Base-by-base conservation (phyloP, 352 stramenopile genomes). In the Paralagenidium karlingii region DNA sequence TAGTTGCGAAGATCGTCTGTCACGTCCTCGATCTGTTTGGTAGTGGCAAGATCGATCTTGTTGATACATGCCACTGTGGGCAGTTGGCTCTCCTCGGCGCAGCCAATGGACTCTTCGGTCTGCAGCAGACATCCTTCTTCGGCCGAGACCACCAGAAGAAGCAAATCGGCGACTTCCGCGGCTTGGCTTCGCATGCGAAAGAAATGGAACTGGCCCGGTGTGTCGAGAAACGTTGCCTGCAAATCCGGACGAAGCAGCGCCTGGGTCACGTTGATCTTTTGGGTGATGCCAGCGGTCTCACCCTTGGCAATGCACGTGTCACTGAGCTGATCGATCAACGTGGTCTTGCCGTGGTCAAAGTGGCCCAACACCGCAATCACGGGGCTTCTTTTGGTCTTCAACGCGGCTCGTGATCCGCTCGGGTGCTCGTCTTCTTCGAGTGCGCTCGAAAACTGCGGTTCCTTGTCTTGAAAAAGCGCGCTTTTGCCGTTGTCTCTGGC, bases 331-430 rank as follows among this genome's bases (percentile, higher is more conserved):
- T 99, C 96, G 34, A 99, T 80, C 10, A 99, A 64, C n/a, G 93
- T 98, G 9, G 96, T 99, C 61, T 99, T 99, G 50, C 96, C 96
- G 64, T 99, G 96, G 71, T 99, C 96, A 18, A 99, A 96, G 58
- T 99, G 96, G 26, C 96, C 96, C 95, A 99, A 99, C 27, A 99
- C 96, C 8, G 94, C 97, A 24, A 99, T 94, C 34, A 99, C 94
- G 5, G 96, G 96, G 15, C 93, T 64, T 20, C 95, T 68, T 27
- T 68, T 51, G 32, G 74, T 31, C 33, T 94, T 53, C 32, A 41
- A 45, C 20, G 73, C 34, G 4, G 60, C 63, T 9, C 19, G 24
- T 16, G 25, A 24, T 11, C 28, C 12, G n/a, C 20, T 8, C 16
- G 15, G 8, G 11, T 21, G 13, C n/a, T 41, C 25, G 24, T n/a